A percentile compares a stretch with the other conserved stretches of the same genome.
These are phyloP conservation scores for Crinitomyces ghanaensis DNA, from an alignment of 805 yeast genomes.

Conservation along the genomic window DNA sequence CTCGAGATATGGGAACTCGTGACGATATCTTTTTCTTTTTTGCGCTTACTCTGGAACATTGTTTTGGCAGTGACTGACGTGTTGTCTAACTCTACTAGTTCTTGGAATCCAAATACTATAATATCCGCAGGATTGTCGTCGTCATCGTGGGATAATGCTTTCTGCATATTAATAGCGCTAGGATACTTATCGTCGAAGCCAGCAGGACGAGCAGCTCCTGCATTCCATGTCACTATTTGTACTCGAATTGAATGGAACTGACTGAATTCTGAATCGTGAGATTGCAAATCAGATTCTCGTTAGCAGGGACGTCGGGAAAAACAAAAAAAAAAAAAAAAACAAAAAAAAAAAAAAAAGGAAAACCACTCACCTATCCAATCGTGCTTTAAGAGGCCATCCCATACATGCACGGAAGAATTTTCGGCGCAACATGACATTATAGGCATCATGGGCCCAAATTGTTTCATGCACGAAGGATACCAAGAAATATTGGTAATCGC, in stretches of 20 bases:
- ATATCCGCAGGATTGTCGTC: conserved; percentile 42
- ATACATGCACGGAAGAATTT: conserved; percentile 18
- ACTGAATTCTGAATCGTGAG: conserved; percentile 21
- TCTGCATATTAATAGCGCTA: conserved; percentile 11
- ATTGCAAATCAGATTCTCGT: conserved; percentile 18
- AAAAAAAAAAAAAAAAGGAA: too few relatives aligned
- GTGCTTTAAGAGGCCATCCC: conserved; percentile 27
- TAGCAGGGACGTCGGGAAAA: too few relatives aligned
- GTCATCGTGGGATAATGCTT: conserved; percentile 14
- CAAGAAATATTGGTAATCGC: conserved; percentile 17
- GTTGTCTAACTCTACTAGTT: conserved; percentile 76
- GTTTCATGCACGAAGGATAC: conserved; percentile 7
- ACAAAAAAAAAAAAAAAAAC: too few relatives aligned
- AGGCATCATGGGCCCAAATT: conserved; percentile 17
- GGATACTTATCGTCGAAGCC: conserved; percentile 15
- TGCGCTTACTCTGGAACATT: conserved; percentile 31
- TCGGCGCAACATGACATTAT: conserved; percentile 17
- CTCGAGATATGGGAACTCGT: conserved; percentile 20
- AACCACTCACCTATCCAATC: conserved; percentile 22
- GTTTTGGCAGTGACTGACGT: conserved; percentile 62
- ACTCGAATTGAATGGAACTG: conserved; percentile 19
- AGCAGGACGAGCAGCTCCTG: conserved; percentile 29
- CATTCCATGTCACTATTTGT: conserved; percentile 31
- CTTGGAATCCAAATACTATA: conserved; percentile 78
- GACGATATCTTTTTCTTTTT: conserved; percentile 35